Evolutionary conservation across 352 stramenopile genomes (phyloP).

Genomic region (Phytophthora lateralis): DNA sequence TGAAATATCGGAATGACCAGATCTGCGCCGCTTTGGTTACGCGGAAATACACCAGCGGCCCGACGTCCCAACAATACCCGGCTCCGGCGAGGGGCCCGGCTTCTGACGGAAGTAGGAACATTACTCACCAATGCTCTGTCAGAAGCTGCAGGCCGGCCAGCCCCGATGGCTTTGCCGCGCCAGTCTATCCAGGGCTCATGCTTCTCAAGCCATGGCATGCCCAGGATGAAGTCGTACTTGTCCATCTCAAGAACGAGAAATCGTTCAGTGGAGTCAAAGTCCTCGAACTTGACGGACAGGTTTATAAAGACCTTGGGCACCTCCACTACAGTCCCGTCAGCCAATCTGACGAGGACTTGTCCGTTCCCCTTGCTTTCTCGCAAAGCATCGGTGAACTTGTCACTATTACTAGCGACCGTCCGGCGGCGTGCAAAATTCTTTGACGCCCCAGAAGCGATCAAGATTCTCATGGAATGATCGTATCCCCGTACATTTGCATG

Average conservation of each 20-base stretch:
- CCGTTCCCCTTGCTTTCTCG: conserved; percentile 10
- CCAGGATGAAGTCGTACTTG: conserved; percentile 31
- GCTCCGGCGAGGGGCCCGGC: no score
- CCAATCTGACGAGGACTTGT: conserved; percentile 10
- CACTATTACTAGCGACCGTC: conserved; percentile 2
- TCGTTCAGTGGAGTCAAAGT: conserved; percentile 9
- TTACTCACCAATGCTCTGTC: no score
- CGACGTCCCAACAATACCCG: no score
- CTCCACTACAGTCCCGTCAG: background rate
- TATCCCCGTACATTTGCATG: background rate
- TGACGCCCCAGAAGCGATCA: conserved; percentile 18
- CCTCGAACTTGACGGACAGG: background rate
- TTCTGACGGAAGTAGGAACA: no score
- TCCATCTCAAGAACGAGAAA: conserved; percentile 16
- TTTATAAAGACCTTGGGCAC: conserved; percentile 5
- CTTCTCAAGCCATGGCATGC: conserved; percentile 24
- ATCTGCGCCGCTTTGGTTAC: no score
- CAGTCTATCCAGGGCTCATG: conserved; percentile 28
- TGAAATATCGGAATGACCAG: no score
- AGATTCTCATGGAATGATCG: no score
- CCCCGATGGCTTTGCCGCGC: conserved; percentile 5
- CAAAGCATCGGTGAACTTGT: conserved; percentile 11
- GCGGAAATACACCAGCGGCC: no score
- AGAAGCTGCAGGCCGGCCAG: background rate
- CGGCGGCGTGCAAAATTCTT: conserved; percentile 14